Percentiles rank a stretch among this genome's conserved stretches.
These are phyloP conservation scores for Colletotrichum australisinense DNA, from an alignment of 2,329 filamentous ascomycete species.

Conservation along the genomic window DNA sequence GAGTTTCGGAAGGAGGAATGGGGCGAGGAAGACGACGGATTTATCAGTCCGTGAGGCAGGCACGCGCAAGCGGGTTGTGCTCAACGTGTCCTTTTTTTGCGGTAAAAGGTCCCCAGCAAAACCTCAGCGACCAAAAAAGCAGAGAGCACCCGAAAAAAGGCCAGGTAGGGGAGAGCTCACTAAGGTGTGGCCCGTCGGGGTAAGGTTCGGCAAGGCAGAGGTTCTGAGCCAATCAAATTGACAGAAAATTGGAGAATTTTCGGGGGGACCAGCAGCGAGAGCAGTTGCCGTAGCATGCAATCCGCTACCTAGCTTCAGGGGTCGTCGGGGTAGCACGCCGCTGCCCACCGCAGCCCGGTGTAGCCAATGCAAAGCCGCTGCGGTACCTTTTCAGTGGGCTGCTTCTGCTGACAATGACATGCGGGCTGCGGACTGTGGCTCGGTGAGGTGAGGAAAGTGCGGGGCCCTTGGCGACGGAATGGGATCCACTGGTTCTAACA, in stretches of 20 bases:
- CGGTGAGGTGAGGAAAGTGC: conserved; percentile 18
- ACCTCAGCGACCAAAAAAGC: background rate
- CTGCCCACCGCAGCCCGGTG: conserved; percentile 1
- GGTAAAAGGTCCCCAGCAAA: conserved; percentile 22
- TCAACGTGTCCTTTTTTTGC: conserved; percentile 40
- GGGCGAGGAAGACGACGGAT: conserved; percentile 33
- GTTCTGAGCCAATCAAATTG: conserved; percentile 10
- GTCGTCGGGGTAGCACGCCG: conserved; percentile 13
- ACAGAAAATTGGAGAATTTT: conserved; percentile 6
- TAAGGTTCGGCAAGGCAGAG: conserved; percentile 9
- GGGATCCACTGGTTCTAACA: conserved; percentile 25
- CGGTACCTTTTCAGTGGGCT: conserved; percentile 32
- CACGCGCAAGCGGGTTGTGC: conserved; percentile 21
- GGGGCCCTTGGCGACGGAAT: conserved; percentile 23
- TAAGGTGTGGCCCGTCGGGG: conserved; percentile 11
- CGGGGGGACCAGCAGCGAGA: conserved; percentile 13
- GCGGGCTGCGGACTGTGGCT: conserved; percentile 19
- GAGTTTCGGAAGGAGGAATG: conserved; percentile 35
- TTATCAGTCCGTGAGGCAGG: conserved; percentile 36
- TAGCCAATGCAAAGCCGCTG: conserved; percentile 10
- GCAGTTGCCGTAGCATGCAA: conserved; percentile 10
- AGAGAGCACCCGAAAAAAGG: conserved; percentile 13
- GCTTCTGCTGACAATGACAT: background rate
- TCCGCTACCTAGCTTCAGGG: conserved; percentile 8
- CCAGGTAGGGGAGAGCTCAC: conserved; percentile 31